Conservation (phyloP, 2,329 filamentous ascomycete genomes). For the Verticillium alfalfae region DNA sequence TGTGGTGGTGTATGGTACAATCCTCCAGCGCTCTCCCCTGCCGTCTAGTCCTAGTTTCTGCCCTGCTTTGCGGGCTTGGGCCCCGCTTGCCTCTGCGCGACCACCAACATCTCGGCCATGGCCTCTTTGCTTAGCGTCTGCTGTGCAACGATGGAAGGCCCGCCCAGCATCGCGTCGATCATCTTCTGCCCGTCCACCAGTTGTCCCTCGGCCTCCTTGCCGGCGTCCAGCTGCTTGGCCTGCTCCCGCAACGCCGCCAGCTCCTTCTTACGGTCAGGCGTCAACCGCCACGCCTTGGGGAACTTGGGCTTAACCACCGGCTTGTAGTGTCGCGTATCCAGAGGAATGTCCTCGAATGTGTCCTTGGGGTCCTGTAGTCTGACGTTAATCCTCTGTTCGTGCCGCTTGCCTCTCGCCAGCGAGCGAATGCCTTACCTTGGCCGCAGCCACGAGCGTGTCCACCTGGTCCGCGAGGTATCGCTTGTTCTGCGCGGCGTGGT, state of each 20-base stretch:
- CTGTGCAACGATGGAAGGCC: conserved; percentile 15
- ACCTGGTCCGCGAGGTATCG: conserved; percentile 82
- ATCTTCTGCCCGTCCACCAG: conserved; percentile 53
- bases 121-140: conserved; percentile 11
- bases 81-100: conserved; percentile 7
- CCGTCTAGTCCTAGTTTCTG: background rate
- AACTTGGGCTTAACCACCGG: conserved; percentile 64
- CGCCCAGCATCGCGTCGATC: conserved; percentile 34
- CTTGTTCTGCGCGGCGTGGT: conserved; percentile 93
- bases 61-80: background rate
- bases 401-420: background rate
- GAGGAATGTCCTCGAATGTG: conserved; percentile 80
- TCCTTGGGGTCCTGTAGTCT: conserved; percentile 60
- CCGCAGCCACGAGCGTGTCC: conserved; percentile 65
- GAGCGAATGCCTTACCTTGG: conserved; percentile 46
- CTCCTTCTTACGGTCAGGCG: conserved; percentile 58
- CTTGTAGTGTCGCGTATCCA: conserved; percentile 82
- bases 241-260: conserved; percentile 56
- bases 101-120: conserved; percentile 22
- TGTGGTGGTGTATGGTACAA: background rate
- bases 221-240: conserved; percentile 46
- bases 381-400: background rate
- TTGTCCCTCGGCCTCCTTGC: conserved; percentile 44
- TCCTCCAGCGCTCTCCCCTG: background rate
- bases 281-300: conserved; percentile 79